Evolutionary conservation across 2,329 filamentous ascomycete species (phyloP).

Genomic region (Proliferodiscus dingleyae): DNA sequence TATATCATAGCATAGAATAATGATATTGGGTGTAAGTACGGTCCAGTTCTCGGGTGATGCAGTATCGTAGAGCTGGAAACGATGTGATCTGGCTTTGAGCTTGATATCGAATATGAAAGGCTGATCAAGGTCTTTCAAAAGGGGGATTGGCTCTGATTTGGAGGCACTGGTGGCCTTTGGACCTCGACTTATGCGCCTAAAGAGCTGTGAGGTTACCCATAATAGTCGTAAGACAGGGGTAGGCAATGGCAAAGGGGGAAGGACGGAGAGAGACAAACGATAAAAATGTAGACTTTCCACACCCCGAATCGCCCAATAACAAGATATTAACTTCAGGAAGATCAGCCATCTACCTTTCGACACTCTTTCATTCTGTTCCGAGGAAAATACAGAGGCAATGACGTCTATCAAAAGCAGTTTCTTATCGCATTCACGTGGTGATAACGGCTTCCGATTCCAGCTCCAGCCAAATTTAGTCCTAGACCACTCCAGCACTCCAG

Average conservation of each 20-base stretch:
- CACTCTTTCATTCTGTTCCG: background rate
- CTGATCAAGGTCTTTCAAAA: slow-evolving; percentile 55
- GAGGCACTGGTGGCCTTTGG: slow-evolving; percentile 6
- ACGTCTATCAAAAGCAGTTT: slow-evolving; percentile 9
- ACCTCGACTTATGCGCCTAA: slow-evolving; percentile 49
- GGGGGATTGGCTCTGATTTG: slow-evolving; percentile 36
- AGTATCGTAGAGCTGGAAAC: slow-evolving; percentile 57
- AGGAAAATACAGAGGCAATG: slow-evolving; percentile 14
- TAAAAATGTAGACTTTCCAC: slow-evolving; percentile 58
- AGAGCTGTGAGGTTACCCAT: background rate
- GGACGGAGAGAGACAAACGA: slow-evolving; percentile 43
- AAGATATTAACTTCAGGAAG: slow-evolving; percentile 47
- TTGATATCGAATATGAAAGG: slow-evolving; percentile 54
- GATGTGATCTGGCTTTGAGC: slow-evolving; percentile 41
- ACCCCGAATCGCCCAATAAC: slow-evolving; percentile 53
- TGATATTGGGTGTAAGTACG: slow-evolving; percentile 51
- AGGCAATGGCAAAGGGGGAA: background rate
- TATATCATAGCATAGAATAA: slow-evolving; percentile 59
- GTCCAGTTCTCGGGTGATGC: slow-evolving; percentile 54
- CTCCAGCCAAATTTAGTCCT: background rate
- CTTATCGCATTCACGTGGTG: slow-evolving; percentile 14
- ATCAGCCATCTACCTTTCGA: slow-evolving; percentile 27
- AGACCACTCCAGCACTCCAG: slow-evolving; percentile 7
- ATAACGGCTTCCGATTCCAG: slow-evolving; percentile 17
- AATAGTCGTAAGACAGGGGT: no score